Evolutionary conservation across 2,329 filamentous ascomycete genomes (phyloP).

Genomic region (Boeremia lycopersici): DNA sequence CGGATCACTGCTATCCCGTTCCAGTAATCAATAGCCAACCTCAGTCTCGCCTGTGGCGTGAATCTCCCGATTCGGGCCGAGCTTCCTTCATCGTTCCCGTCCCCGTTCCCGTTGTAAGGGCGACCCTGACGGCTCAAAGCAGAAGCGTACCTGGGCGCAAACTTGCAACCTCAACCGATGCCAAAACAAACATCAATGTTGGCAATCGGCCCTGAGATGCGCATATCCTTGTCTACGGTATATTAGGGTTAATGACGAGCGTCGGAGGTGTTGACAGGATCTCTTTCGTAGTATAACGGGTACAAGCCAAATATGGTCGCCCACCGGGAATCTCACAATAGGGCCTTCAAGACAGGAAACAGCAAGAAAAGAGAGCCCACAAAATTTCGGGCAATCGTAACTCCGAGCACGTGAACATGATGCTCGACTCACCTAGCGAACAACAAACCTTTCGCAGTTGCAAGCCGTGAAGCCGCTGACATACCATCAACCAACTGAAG

Average conservation of each 20-base stretch:
- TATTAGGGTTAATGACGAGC: not conserved
- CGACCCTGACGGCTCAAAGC: constrained; percentile 4
- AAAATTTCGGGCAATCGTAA: constrained; percentile 7
- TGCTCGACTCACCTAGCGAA: constrained; percentile 10
- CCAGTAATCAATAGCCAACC: constrained; percentile 14
- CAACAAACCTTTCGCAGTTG: not conserved
- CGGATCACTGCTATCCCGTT: constrained; percentile 6
- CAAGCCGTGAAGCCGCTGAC: constrained; percentile 5
- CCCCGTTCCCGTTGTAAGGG: constrained; percentile 14
- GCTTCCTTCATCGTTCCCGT: constrained; percentile 15
- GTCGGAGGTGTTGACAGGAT: not conserved
- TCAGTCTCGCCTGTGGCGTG: constrained; percentile 12
- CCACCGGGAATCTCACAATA: not conserved
- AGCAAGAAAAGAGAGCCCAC: not conserved
- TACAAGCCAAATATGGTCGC: not conserved
- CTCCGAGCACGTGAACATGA: constrained; percentile 18
- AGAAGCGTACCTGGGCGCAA: constrained; percentile 5
- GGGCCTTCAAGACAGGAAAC: not conserved
- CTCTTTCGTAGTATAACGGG: not conserved
- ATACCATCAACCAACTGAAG: constrained; percentile 8
- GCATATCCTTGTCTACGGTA: not conserved
- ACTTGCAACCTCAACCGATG: constrained; percentile 1
- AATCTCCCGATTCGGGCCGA: constrained; percentile 19
- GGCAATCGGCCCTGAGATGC: not conserved
- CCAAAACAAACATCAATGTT: not conserved